phyloP scores from a whole-genome alignment of 257 asterid genomes.

The Eustoma russellianum region DNA sequence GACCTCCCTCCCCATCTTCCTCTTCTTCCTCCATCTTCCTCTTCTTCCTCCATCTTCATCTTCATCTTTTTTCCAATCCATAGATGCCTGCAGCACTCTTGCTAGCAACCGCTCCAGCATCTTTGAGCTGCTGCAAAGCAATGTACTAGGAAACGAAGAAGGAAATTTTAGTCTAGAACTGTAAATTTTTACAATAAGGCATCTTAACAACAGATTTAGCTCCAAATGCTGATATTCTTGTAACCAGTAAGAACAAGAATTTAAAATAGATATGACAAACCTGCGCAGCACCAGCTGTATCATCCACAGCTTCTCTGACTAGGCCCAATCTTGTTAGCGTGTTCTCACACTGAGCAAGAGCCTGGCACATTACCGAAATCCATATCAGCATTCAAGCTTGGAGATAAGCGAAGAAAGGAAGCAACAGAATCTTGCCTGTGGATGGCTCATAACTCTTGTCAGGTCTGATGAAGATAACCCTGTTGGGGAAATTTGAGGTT shows the following conservation, averaged over 20 bases:
- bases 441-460: slow-evolving; percentile 91
- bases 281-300: slow-evolving; percentile 99
- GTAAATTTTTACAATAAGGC: slow-evolving; percentile 8
- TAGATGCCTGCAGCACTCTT: too few relatives aligned
- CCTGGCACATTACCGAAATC: slow-evolving; percentile 40
- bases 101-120: too few relatives aligned
- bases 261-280: slow-evolving; percentile 19
- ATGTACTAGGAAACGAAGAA: slow-evolving; percentile 39
- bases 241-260: neutral
- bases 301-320: too few relatives aligned
- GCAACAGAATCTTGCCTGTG: slow-evolving; percentile 61
- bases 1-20: too few relatives aligned
- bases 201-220: neutral
- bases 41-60: too few relatives aligned
- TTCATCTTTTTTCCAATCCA: too few relatives aligned
- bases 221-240: neutral
- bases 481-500: too few relatives aligned
- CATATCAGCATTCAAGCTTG: neutral
- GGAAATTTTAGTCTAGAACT: neutral
- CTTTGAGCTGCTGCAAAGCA: slow-evolving; percentile 65
- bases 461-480: too few relatives aligned
- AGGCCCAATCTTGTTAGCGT: slow-evolving; percentile 74
- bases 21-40: too few relatives aligned
- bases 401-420: neutral
- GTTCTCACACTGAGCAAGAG: slow-evolving; percentile 98